These are phyloP conservation scores for Paxillus rubicundulus DNA, from an alignment of 768 basidiomycete species.

Conservation along the genomic window DNA sequence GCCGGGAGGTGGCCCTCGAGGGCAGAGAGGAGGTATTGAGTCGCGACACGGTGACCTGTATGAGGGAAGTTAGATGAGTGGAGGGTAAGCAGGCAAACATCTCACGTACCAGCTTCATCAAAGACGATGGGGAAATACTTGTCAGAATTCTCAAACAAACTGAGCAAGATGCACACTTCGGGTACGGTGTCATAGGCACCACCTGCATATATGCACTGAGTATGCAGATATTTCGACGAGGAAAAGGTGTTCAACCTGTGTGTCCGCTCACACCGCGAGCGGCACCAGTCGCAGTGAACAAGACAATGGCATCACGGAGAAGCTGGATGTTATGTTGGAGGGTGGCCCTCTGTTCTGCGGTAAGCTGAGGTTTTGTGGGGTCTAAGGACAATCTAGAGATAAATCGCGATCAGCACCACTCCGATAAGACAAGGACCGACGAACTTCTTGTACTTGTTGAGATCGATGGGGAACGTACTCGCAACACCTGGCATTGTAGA, in stretches of 20 bases:
- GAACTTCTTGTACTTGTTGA: conserved; percentile 73
- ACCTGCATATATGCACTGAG: conserved; percentile 33
- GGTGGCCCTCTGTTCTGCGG: conserved; percentile 55
- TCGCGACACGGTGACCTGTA: conserved; percentile 84
- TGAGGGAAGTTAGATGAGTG: neutral
- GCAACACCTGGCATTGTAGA: conserved; percentile 40
- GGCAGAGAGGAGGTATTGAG: conserved; percentile 81
- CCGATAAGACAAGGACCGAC: conserved; percentile 7
- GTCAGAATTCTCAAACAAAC: conserved; percentile 62
- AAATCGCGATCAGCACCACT: conserved; percentile 5
- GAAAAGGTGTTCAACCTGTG: conserved; percentile 48
- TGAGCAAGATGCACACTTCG: conserved; percentile 77
- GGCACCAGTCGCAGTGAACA: conserved; percentile 83
- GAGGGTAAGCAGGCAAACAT: neutral
- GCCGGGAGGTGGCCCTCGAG: conserved; percentile 68
- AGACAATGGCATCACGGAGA: conserved; percentile 79
- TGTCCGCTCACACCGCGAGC: conserved; percentile 87
- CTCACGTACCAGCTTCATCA: conserved; percentile 73
- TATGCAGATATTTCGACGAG: neutral
- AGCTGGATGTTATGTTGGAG: conserved; percentile 74
- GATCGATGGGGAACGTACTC: conserved; percentile 71
- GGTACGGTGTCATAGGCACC: conserved; percentile 78
- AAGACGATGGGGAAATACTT: conserved; percentile 70
- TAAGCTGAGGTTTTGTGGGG: conserved; percentile 60
- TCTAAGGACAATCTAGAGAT: conserved; percentile 66